Percentiles rank a stretch among this genome's conserved stretches.
phyloP scores from a whole-genome alignment of 2,329 filamentous ascomycete species.

The Botrytis squamosa region DNA sequence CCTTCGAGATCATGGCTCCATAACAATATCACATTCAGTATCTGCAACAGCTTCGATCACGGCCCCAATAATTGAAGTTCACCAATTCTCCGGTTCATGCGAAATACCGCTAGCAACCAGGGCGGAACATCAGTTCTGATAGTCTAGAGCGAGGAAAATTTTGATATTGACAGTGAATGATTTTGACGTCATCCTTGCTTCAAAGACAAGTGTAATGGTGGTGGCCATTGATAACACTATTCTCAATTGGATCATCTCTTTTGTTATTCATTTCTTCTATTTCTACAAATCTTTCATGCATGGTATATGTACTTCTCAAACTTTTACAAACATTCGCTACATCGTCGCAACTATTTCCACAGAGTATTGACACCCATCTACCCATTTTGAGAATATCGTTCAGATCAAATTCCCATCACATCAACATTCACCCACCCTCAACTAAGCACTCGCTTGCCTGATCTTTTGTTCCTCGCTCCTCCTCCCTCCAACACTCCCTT shows the following conservation, averaged over 20 bases:
- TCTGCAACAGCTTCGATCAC: not conserved
- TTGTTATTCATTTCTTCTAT: not conserved
- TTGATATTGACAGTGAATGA: too few species aligned
- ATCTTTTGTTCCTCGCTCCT: not conserved
- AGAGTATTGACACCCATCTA: not conserved
- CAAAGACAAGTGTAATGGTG: not conserved
- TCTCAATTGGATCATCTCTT: not conserved
- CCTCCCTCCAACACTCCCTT: not conserved
- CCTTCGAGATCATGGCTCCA: too few species aligned
- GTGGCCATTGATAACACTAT: not conserved
- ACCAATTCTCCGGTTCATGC: accelerated
- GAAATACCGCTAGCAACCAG: not conserved
- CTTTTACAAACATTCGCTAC: not conserved
- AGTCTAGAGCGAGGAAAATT: not conserved
- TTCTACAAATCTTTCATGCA: not conserved
- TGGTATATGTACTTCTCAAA: not conserved
- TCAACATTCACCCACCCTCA: not conserved
- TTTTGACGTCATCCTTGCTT: too few species aligned
- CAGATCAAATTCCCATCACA: not conserved
- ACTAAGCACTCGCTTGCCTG: not conserved
- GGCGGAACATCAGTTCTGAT: too few species aligned
- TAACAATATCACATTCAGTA: not conserved
- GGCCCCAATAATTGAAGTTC: not conserved
- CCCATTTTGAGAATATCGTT: not conserved
- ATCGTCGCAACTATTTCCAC: not conserved